Percentiles rank a stretch among this genome's conserved stretches.
Conservation (phyloP, 495 filamentous ascomycete genomes). For the Aspergillus sparsus region DNA sequence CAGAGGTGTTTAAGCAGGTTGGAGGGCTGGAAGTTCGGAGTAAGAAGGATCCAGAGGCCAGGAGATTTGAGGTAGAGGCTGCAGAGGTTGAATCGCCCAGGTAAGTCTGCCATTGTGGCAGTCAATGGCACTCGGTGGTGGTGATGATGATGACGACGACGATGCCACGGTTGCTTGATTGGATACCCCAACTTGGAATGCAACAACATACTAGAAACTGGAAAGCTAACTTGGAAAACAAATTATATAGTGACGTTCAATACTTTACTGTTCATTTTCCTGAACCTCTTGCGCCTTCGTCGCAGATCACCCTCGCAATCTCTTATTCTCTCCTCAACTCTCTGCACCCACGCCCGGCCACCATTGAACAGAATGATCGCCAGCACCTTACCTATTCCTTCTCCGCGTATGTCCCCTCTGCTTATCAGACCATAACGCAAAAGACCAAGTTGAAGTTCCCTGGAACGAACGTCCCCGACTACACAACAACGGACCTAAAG, state of each 20-base stretch:
- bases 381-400: constrained; percentile 86
- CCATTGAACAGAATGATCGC: constrained; percentile 75
- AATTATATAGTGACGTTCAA: constrained; percentile 61
- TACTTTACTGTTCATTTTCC: constrained; percentile 83
- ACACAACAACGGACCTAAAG: constrained; percentile 64
- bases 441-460: constrained; percentile 96
- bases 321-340: constrained; percentile 75
- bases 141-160: constrained; percentile 15
- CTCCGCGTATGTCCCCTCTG: constrained; percentile 77
- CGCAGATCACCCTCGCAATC: constrained; percentile 83
- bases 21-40: constrained; percentile 89
- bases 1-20: constrained; percentile 68
- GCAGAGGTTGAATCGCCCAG: constrained; percentile 42
- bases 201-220: not conserved
- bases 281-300: constrained; percentile 68
- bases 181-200: not conserved
- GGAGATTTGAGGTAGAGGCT: constrained; percentile 65
- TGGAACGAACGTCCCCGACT: constrained; percentile 75
- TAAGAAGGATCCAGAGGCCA: constrained; percentile 72
- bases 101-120: constrained; percentile 29
- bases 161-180: constrained; percentile 27
- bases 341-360: constrained; percentile 74
- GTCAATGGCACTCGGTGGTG: constrained; percentile 23
- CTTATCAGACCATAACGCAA: constrained; percentile 83
- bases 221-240: constrained; percentile 4